Evolutionary conservation across 108 stramenopile species (phyloP).

Genomic region (Mayamaea pseudoterrestris): DNA sequence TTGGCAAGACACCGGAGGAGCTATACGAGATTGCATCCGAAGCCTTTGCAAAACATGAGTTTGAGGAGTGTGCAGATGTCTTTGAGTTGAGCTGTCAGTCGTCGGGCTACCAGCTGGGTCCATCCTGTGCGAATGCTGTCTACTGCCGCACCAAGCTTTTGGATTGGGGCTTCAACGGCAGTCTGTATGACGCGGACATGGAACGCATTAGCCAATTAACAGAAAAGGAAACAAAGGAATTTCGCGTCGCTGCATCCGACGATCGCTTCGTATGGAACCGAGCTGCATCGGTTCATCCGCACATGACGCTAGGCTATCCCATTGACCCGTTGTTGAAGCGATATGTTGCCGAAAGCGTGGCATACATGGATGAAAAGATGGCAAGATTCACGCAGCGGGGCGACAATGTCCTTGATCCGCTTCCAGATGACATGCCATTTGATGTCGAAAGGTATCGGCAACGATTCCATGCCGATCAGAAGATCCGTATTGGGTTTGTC

Average conservation of each 20-base stretch:
- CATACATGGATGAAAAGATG: constrained; percentile 59
- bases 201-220: constrained; percentile 33
- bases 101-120: constrained; percentile 29
- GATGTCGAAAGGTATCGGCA: constrained; percentile 17
- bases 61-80: constrained; percentile 47
- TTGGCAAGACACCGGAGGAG: constrained; percentile 44
- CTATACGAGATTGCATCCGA: constrained; percentile 53
- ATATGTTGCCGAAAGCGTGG: constrained; percentile 57
- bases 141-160: constrained; percentile 62
- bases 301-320: constrained; percentile 72
- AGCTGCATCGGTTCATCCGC: constrained; percentile 45
- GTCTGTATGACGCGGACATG: constrained; percentile 59
- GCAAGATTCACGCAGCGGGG: constrained; percentile 21
- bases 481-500: constrained; percentile 57
- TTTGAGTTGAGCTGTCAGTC: constrained; percentile 63
- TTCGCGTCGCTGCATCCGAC: constrained; percentile 8
- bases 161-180: constrained; percentile 71
- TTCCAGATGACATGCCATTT: constrained; percentile 57
- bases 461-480: neutral
- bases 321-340: constrained; percentile 50
- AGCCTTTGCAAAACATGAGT: constrained; percentile 45
- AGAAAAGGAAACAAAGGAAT: constrained; percentile 25
- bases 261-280: constrained; percentile 44
- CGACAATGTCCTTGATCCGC: constrained; percentile 15
- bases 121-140: constrained; percentile 62